These are phyloP conservation scores for Aciculosporium take DNA, from an alignment of 2,329 filamentous ascomycete species.

Conservation along the genomic window DNA sequence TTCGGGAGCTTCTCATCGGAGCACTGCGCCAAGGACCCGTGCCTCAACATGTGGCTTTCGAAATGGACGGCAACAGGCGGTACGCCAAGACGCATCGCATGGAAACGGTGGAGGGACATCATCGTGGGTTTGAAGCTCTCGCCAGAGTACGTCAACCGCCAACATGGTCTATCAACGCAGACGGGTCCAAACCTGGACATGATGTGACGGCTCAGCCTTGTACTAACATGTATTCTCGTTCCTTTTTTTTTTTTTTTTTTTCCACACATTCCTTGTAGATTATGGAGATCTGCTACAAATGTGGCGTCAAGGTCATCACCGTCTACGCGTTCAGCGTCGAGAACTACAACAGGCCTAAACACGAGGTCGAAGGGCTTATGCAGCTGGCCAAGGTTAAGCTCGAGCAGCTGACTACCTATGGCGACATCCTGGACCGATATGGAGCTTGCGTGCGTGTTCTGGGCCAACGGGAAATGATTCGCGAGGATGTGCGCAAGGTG, in stretches of 20 bases:
- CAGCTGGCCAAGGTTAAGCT: conserved; percentile 94
- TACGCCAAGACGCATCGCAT: conserved; percentile 85
- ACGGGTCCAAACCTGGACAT: background rate
- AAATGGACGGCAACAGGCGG: conserved; percentile 95
- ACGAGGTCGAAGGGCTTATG: conserved; percentile 95
- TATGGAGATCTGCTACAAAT: conserved; percentile 95
- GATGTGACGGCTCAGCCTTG: background rate
- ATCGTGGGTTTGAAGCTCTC: conserved; percentile 87
- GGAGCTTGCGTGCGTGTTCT: conserved; percentile 76
- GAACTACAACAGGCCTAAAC: conserved; percentile 94
- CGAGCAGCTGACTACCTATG: conserved; percentile 80
- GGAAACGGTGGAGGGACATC: conserved; percentile 92
- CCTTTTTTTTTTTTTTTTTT: background rate
- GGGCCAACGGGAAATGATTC: conserved; percentile 71
- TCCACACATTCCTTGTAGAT: conserved; percentile 43
- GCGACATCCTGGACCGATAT: conserved; percentile 83
- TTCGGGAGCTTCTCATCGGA: conserved; percentile 76
- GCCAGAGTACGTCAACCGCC: conserved; percentile 50
- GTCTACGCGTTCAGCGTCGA: conserved; percentile 98
- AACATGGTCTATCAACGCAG: background rate
- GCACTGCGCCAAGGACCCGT: conserved; percentile 82
- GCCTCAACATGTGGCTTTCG: conserved; percentile 93
- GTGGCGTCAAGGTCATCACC: conserved; percentile 88
- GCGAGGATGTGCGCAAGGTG: conserved; percentile 74
- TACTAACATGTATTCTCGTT: background rate